Evolutionary conservation across 2,329 filamentous ascomycete species (phyloP), one percentile per base, ranked within the genome.

Genomic region (Talaromyces amestolkiae): DNA sequence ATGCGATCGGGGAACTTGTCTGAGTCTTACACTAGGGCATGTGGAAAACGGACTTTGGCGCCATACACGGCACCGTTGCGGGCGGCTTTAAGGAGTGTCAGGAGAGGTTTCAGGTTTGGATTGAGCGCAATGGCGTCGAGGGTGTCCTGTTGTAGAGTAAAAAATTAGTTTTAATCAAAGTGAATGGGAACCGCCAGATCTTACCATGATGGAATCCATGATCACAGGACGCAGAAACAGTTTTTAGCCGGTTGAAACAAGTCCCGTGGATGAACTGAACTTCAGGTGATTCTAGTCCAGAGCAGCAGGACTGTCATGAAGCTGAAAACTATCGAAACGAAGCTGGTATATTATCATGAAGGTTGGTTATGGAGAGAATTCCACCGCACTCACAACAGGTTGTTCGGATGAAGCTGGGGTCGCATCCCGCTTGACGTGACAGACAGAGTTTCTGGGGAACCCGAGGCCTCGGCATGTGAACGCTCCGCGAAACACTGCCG

Each of bases 31-130:
- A 99, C 95, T 71, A 99, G 86, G 67, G 95, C 95, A 82, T 99
- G 95, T 69, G 95, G 95, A 82, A 99, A 98, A 69, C 95, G 93
- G 79, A 99, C 92, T 86, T 98, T 98, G 73, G 91, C 88, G 67
- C 95, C 95, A 81, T 99, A 99, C 69, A 99, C 92, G 70, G 93
- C 89, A 78, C 95, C 95, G 87, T 98, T 99, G 80, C 95, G 92
- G 70, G 95, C 91, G 73, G 89, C 92, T 85, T 99, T 99, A 78
- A 97, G 78, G 70, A 99, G 84, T 65, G 91, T 87, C 68, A 99
- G 86, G 64, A 93, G 77, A 73, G 95, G 92, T 73, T 95, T 92
- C 80, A 97, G 91, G 70, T 87, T 85, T 6, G 93, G 93, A 76
- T 98, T 88, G 68, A 95, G 86, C 70, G 93, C 83, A 65, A 97